Evolutionary conservation across 2,329 filamentous ascomycete species (phyloP).

Genomic region (Penicillium rolfsii): DNA sequence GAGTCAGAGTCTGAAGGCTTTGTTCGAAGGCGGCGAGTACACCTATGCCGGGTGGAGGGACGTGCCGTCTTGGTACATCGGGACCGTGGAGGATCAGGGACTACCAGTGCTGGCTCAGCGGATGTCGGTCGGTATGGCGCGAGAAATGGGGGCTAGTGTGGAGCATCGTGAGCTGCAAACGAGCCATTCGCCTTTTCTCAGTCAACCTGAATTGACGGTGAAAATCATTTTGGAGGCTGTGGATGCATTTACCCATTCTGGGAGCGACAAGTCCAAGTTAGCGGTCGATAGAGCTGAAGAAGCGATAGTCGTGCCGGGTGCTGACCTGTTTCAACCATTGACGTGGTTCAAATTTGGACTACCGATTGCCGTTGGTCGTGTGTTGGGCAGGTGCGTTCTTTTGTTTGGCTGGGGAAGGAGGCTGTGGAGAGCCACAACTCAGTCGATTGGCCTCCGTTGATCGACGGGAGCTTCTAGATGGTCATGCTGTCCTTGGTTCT

Average conservation of each 20-base stretch:
- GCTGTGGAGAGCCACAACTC: constrained; percentile 10
- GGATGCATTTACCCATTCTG: constrained; percentile 30
- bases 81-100: constrained; percentile 47
- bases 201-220: constrained; percentile 47
- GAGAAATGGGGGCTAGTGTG: constrained; percentile 42
- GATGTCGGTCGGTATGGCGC: constrained; percentile 45
- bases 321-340: constrained; percentile 18
- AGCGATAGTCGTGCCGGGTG: constrained; percentile 14
- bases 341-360: constrained; percentile 32
- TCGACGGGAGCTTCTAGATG: neutral
- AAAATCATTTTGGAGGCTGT: constrained; percentile 45
- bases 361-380: constrained; percentile 28
- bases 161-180: constrained; percentile 47
- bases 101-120: constrained; percentile 48
- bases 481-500: no score
- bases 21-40: constrained; percentile 52
- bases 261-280: neutral
- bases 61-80: constrained; percentile 54
- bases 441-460: neutral
- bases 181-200: constrained; percentile 58
- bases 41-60: constrained; percentile 54
- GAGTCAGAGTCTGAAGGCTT: constrained; percentile 48
- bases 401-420: constrained; percentile 26
- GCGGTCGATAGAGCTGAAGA: neutral
- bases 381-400: constrained; percentile 27